Conservation (phyloP, 345 rosid species). For the Eucalyptus erythrocorys region DNA sequence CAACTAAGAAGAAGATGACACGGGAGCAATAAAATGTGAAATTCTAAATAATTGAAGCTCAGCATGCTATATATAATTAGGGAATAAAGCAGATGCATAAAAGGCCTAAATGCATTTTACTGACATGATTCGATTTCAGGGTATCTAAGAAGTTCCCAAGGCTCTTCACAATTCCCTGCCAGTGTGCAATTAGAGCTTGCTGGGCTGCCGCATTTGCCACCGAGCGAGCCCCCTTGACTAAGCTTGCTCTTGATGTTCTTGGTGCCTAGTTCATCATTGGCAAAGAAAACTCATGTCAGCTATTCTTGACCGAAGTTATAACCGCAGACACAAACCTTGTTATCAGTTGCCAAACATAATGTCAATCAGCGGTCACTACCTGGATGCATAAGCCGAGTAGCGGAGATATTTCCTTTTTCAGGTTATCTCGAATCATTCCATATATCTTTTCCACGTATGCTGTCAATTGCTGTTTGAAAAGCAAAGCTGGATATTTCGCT, state of each 20-base stretch:
- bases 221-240: constrained; percentile 85
- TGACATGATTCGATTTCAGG: constrained; percentile 63
- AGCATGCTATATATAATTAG: background rate
- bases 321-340: background rate
- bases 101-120: background rate
- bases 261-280: constrained; percentile 55
- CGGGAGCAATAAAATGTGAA: background rate
- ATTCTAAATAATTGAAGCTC: background rate
- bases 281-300: background rate
- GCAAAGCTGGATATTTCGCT: constrained; percentile 95
- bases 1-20: background rate
- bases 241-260: constrained; percentile 93
- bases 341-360: background rate
- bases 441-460: constrained; percentile 96
- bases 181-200: constrained; percentile 85
- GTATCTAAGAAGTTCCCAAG: constrained; percentile 81
- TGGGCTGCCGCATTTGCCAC: constrained; percentile 76
- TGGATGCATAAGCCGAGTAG: constrained; percentile 95
- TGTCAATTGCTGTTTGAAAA: constrained; percentile 94
- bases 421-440: constrained; percentile 93
- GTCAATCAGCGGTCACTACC: constrained; percentile 22
- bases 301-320: background rate
- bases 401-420: constrained; percentile 95
- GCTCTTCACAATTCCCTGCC: constrained; percentile 97
- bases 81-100: background rate